Base-by-base conservation (phyloP, 176 grass and related monocot species). In the Bolboschoenus planiculmis region DNA sequence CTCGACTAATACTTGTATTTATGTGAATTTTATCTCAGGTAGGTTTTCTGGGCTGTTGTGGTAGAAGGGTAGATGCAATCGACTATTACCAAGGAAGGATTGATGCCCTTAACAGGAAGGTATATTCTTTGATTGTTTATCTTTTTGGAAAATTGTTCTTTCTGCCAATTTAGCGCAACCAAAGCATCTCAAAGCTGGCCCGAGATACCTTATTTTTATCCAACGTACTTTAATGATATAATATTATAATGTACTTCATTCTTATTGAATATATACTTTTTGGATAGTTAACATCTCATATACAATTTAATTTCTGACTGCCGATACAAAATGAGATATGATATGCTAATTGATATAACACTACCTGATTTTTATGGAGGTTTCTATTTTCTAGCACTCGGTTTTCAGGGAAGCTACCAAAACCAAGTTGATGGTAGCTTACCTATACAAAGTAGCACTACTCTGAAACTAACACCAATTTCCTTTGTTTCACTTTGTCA, bases 51-150 rank as follows among this genome's bases (percentile, higher is more conserved):
- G 63, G 87, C 21, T 76, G 79, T 78, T 89, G 87, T 68, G 87
- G 87, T 79, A 65, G 42, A 80, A 82, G 84, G 51, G 84, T 77
- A 56, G 83, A 89, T 86, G 83, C 87, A 44, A 85, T 89, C 10
- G 79, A 89, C 29, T 86, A 86, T 46, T 89, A 89, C 35, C 84
- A 74, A 70, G 87, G 64, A 61, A 81, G 68, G 7, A 78, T 89
- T 76, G 61, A 81, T 29, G 57, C 48, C 30, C 84, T 89, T 83
- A 81, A 89, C 31, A 77, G 61, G 78, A 89, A 89, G 68, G 87
- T 85, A 89, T 37, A 50, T 75, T 75, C 1, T 39, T 63, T 15
- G 21, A 53, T 39, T 7, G 26, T 81, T 67, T 31, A 36, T 84
- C 31, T 37, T 54, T 62, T 44, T 40, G 14, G 20, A 7, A 43